Conservation (phyloP, 2,329 filamentous ascomycete species). For the Talaromyces sp. region DNA sequence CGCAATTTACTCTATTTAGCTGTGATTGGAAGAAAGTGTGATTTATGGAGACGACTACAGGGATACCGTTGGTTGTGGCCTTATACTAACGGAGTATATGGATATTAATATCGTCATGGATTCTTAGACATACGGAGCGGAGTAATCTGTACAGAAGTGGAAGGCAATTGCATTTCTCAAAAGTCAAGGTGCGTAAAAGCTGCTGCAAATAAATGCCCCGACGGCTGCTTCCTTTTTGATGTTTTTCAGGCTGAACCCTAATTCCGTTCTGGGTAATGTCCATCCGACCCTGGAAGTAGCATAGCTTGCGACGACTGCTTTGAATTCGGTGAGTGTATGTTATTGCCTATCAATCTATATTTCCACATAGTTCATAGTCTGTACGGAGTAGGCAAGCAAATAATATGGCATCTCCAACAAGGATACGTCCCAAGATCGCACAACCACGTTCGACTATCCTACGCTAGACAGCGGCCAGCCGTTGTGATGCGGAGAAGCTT, state of each 20-base stretch:
- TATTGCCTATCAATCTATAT: not conserved
- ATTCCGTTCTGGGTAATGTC: not conserved
- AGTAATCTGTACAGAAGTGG: not conserved
- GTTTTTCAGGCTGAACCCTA: not conserved
- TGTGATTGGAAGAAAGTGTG: not conserved
- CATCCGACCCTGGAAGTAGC: not conserved
- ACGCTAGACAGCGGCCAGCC: not conserved
- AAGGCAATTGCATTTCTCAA: not conserved
- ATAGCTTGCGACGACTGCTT: not conserved
- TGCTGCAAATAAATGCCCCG: not conserved
- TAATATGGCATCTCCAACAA: not conserved
- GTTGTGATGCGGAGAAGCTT: conserved; percentile 6
- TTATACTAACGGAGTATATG: not conserved
- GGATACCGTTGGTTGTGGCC: not conserved
- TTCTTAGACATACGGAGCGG: not conserved
- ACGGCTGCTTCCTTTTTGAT: not conserved
- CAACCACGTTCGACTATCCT: not conserved
- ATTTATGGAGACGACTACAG: not conserved
- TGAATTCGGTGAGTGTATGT: not conserved
- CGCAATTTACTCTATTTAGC: not conserved
- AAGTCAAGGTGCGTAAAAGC: not conserved
- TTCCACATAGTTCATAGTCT: too few relatives aligned
- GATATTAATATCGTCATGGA: conserved; percentile 4
- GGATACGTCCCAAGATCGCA: not conserved
- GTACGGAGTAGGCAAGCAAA: not conserved